Base-by-base conservation (phyloP, 2,329 filamentous ascomycete species). In the Aureobasidium sp. region DNA sequence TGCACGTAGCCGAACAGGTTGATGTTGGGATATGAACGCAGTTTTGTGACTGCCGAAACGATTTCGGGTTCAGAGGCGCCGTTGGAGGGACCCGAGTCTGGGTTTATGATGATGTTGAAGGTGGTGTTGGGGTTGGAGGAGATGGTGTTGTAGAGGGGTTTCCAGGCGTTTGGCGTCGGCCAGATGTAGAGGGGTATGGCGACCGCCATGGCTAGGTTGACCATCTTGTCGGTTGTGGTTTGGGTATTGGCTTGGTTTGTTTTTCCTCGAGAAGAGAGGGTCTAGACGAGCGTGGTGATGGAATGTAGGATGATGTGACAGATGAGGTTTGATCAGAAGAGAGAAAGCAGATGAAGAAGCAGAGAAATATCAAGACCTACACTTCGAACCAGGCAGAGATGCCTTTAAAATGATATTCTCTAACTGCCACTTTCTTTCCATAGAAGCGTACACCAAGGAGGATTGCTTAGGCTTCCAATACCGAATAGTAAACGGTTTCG, bases 71-170 rank as follows among this genome's bases (percentile, higher is more conserved):
- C 55, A 7, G 62, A 32, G 12, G 41, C 25, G 12, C 42, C 45
- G 25, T 56, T 32, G 16, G 58, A 61, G 8, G 64, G 55, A 3
- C 64, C 64, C 16, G 41, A 58, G 55, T 58, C 41, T 2, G 62
- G 62, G 41, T 66, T 66, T 53, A 66, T 57, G 53, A 66, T 58
- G 22, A 61, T 58, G 34, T 61, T 58, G 58, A 66, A 66, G 14
- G 58, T 59, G 17, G 63, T 58, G 29, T 58, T 52, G 22, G 63
- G 64, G 39, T 63, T 50, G n/a, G 55, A 25, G 17, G 45, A 50
- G 25, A 64, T 54, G 40, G 48, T 16, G 22, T 49, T 40, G 50
- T 56, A 56, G 27, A 56, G 45, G 5, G 56, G 56, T 16, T 56
- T 10, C 56, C 56, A 58, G 29, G 51, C 52, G 34, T 40, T 45